Base-by-base conservation (phyloP, 495 filamentous ascomycete genomes). In the Staphylotrichum longicolle region DNA sequence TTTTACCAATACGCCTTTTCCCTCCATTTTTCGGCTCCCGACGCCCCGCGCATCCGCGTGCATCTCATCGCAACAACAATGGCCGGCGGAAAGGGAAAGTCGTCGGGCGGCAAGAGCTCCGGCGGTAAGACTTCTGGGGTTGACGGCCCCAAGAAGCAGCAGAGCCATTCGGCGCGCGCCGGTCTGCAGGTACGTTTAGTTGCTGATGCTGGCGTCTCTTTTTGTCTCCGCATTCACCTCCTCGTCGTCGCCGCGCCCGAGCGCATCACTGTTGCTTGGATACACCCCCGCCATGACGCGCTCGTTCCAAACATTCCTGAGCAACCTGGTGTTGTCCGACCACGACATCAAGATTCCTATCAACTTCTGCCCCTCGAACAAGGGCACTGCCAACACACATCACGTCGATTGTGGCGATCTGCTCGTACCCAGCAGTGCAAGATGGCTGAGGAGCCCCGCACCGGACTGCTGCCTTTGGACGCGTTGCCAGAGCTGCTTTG, bases 91-190 rank as follows among this genome's bases (percentile, higher is more conserved):
- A 96, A 96, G 81, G 91, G 91, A 80, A 96, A 96, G 82, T 93
- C 89, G 61, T 88, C 92, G 63, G 91, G 91, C 68, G 94, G 95
- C 70, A 98, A 90, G 80, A 83, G 80, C 64, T 89, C 88, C 42
- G 87, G 88, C 64, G 88, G 88, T 60, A 90, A 98, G 87, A 94
- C 89, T 59, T 90, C 90, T 70, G 89, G 86, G 54, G 62, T 64
- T 39, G 85, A 86, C 54, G 78, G 82, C 74, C 75, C 84, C 75
- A 96, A 97, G 82, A 89, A 90, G 69, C 93, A 98, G 77, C 93
- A 97, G 80, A 96, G 92, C 70, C 94, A 98, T 82, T 97, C 93
- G 68, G 91, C 91, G 69, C 96, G 97, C 78, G 94, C 94, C 77
- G 94, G 94, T 76, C 84, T 98, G 71, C 94, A 98, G 89, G 94